Base-by-base conservation (phyloP, 345 rosid species). In the Populus simonii region DNA sequence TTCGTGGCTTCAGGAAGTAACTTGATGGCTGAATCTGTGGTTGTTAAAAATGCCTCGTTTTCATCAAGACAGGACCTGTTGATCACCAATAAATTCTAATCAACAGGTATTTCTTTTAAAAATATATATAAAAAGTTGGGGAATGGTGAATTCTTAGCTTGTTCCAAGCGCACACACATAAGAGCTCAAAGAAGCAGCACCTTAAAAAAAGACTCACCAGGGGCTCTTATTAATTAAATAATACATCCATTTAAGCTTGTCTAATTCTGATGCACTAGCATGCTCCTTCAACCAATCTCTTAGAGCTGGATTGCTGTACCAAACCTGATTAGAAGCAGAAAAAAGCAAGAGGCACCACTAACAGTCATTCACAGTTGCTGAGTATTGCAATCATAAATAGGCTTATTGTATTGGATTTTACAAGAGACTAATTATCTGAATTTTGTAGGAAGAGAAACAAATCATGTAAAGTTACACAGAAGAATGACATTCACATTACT, bases 1-100 rank as follows among this genome's bases (percentile, higher is more conserved):
- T 84, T 93, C 2, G 92, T 83, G 68, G 97, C 94, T 71, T 87
- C 79, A 78, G 94, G 91, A 85, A 91, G 77, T 77, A 92, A 86
- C 88, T 85, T 90, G 36, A 93, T 77, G 2, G 96, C 93, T 67
- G 99, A 95, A 85, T 95, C 98, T 45, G 90, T 87, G 16, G 98
- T 93, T n/a, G 93, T 89, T 81, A 95, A 82, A 85, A 91, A 95
- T 77, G 98, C 88, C 86, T 87, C 83, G 76, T 92, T 93, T 83
- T 91, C 98, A 87, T 95, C 99, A 72, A 95, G 97, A 82, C 87
- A 83, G 69, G 98, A 95, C 99, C 98, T 94, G 88, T 74, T 41
- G 31, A 77, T 35, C 71, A 77, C 82, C 59, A 78, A 63, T 80
- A 72, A 75, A 41, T 76, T 55, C 43, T 69, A 35, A 78, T 39